A percentile compares a stretch with the other conserved stretches of the same genome.
These are phyloP conservation scores for Collybiopsis confluens DNA, from an alignment of 768 basidiomycete species.

Conservation along the genomic window DNA sequence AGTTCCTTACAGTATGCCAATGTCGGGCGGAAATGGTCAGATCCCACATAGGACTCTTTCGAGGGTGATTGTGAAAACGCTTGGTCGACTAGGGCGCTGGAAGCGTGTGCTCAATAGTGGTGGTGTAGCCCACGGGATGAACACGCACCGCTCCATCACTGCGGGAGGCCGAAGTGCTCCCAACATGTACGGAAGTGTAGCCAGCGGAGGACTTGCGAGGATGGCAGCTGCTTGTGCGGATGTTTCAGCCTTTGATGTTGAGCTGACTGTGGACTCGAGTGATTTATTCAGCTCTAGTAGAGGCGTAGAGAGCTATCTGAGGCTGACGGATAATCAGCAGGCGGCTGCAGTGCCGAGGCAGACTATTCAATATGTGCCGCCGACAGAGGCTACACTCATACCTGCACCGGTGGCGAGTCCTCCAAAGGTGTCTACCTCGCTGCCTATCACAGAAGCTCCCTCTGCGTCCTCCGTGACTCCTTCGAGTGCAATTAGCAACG, in stretches of 20 bases:
- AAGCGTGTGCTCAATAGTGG: slow-evolving; percentile 66
- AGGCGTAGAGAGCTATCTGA: slow-evolving; percentile 65
- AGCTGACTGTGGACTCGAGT: slow-evolving; percentile 45
- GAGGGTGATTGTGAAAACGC: slow-evolving; percentile 74
- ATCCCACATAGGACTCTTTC: slow-evolving; percentile 63
- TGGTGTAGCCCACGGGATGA: slow-evolving; percentile 14
- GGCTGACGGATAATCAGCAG: slow-evolving; percentile 41
- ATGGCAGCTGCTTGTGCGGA: slow-evolving; percentile 34
- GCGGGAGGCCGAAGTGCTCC: background rate
- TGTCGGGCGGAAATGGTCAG: slow-evolving; percentile 28
- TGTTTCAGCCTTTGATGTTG: slow-evolving; percentile 70
- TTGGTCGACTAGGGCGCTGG: slow-evolving; percentile 80
- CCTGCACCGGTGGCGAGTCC: background rate
- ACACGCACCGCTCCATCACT: slow-evolving; percentile 1
- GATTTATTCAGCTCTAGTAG: slow-evolving; percentile 60
- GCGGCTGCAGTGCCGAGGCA: background rate
- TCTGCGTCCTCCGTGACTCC: background rate
- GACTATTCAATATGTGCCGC: background rate
- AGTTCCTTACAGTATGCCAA: background rate
- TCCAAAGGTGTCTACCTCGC: background rate
- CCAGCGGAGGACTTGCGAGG: background rate
- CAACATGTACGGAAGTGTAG: background rate
- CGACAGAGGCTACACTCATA: background rate
- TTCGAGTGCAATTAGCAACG: background rate
- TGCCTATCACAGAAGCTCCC: background rate